Evolutionary conservation across 345 rosid species (phyloP), one percentile per base, ranked within the genome.

Genomic region (Salix caprea): DNA sequence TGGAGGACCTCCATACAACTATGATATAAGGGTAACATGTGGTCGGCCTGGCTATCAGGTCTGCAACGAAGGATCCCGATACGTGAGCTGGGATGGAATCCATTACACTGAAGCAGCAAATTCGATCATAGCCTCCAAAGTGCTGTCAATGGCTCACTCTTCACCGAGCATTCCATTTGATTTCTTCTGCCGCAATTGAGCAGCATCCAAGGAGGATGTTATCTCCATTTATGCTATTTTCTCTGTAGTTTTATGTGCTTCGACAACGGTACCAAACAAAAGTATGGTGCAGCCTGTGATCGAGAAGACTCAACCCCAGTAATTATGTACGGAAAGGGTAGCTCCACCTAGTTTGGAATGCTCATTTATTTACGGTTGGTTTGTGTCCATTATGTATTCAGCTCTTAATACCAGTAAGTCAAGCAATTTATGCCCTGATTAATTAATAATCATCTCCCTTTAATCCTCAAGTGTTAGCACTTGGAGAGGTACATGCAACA

Each of bases 1-100:
- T n/a, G 97, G 98, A 74, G 97, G 97, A 18, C 88, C 92, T 73
- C 98, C 98, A 42, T 92, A 92, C 77, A 92, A 94, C 64, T 94
- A 89, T 84, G 75, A 94, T 61, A 84, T 76, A 52, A 83, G 76
- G 72, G 84, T 86, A 60, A 89, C 96, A 2, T 94, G 98, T 79
- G 92, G 97, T 2, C 74, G 84, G 16, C 86, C 86, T 26, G 93
- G 89, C 6, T 75, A 75, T 67, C 75, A 76, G 15, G 85, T 79
- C 13, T 94, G 97, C 50, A 52, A 61, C 0, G 87, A 88, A 65
- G 90, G 92, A 52, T 81, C 92, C 40, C 65, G 80, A 58, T 86
- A 40, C 34, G 37, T 91, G 32, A 94, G 82, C 78, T 91, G 97
- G 97, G 96, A 92, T 75, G 96, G 96, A 9, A 91, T 88, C 77